A percentile compares a stretch with the other conserved stretches of the same genome.
These are phyloP conservation scores for Sphagnurus paluster DNA, from an alignment of 1,284 basidiomycete species.

Conservation along the genomic window DNA sequence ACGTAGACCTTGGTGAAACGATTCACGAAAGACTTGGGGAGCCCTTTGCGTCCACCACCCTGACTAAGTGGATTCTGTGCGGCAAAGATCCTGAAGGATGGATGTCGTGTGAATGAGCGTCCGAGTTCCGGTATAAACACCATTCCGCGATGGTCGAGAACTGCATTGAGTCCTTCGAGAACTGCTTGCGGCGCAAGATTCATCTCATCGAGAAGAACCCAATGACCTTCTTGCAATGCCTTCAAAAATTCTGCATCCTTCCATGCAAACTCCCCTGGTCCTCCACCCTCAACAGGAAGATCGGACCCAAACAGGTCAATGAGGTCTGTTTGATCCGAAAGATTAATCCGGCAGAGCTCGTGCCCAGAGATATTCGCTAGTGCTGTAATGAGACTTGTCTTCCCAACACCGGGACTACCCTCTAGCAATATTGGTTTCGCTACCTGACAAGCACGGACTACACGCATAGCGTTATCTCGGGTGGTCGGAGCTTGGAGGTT, in stretches of 20 bases:
- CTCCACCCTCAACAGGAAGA: conserved; percentile 90
- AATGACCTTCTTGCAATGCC: conserved; percentile 91
- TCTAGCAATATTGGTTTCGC: conserved; percentile 93
- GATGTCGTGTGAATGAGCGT: conserved; percentile 86
- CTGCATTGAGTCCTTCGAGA: conserved; percentile 95
- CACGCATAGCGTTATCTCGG: conserved; percentile 85
- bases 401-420: conserved; percentile 99
- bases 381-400: conserved; percentile 92
- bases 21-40: conserved; percentile 97
- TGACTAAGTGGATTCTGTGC: conserved; percentile 97
- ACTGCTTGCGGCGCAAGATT: conserved; percentile 96
- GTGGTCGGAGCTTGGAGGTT: conserved; percentile 91
- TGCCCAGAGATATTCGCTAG: conserved; percentile 83
- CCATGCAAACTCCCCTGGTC: conserved; percentile 95
- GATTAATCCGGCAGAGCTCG: conserved; percentile 91
- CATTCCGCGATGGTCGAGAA: conserved; percentile 93
- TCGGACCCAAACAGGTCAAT: conserved; percentile 97
- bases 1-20: conserved; percentile 98
- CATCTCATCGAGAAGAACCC: conserved; percentile 99
- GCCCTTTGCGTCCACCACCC: conserved; percentile 95
- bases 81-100: conserved; percentile 94
- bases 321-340: conserved; percentile 98
- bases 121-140: conserved; percentile 97
- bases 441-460: conserved; percentile 89
- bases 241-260: conserved; percentile 95